Conservation (phyloP, 495 filamentous ascomycete species). For the Stereocaulon alpinum region DNA sequence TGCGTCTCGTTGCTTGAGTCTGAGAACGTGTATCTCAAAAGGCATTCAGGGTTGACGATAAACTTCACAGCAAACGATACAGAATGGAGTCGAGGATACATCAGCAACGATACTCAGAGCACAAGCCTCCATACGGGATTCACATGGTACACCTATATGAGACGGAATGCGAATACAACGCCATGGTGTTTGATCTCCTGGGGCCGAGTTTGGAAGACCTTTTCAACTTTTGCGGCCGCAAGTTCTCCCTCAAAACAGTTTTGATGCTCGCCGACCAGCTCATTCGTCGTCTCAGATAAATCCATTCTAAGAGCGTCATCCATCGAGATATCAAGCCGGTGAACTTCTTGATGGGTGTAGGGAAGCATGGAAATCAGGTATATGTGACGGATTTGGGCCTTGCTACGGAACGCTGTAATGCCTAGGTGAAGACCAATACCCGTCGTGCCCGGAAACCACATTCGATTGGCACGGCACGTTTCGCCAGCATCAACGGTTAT, state of each 20-base stretch:
- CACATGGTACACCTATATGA: too few species aligned
- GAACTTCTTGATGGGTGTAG: slow-evolving; percentile 20
- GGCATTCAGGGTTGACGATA: neutral
- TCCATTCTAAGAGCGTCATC: neutral
- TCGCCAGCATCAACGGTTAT: slow-evolving; percentile 29
- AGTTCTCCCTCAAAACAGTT: neutral
- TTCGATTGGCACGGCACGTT: slow-evolving; percentile 20
- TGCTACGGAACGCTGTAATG: slow-evolving; percentile 37
- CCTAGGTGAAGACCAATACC: neutral
- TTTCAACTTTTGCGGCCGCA: slow-evolving; percentile 2
- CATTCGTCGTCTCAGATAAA: neutral
- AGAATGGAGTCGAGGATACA: neutral
- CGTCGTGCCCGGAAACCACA: slow-evolving; percentile 7
- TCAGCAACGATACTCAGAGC: neutral
- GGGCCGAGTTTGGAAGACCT: slow-evolving; percentile 8
- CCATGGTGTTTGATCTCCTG: slow-evolving; percentile 10
- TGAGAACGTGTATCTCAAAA: neutral
- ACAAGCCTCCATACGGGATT: slow-evolving; percentile 5
- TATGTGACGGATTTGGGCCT: slow-evolving; percentile 66
- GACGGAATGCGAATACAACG: slow-evolving; percentile 11
- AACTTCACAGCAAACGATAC: neutral
- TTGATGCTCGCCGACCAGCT: neutral
- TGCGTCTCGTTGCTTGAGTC: neutral
- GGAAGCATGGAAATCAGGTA: slow-evolving; percentile 18
- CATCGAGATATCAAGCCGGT: slow-evolving; percentile 16